These are phyloP conservation scores for Mucor saturninus DNA, from an alignment of 371 early-diverging fungal species.

Conservation along the genomic window DNA sequence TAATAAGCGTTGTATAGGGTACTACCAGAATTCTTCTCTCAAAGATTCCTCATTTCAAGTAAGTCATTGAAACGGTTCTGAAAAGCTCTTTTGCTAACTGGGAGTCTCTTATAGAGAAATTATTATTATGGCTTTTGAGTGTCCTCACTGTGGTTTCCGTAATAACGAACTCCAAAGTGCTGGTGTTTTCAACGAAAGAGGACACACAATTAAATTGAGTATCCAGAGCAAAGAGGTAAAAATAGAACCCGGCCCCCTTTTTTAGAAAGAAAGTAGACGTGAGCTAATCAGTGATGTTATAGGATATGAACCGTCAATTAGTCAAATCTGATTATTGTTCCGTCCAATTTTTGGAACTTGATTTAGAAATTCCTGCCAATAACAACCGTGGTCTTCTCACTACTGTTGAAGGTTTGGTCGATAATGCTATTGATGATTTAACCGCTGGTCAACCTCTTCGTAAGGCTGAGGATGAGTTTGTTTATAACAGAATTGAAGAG, in stretches of 20 bases:
- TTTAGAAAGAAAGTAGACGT: neutral
- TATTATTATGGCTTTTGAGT: conserved; percentile 93
- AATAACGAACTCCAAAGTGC: conserved; percentile 94
- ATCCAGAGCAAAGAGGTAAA: conserved; percentile 63
- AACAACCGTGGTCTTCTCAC: conserved; percentile 79
- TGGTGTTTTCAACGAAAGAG: conserved; percentile 79
- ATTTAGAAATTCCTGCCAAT: conserved; percentile 89
- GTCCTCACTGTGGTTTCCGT: conserved; percentile 87
- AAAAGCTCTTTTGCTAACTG: neutral
- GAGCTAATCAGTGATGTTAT: neutral
- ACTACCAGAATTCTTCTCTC: conserved; percentile 86
- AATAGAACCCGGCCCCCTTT: neutral
- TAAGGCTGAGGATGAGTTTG: conserved; percentile 63
- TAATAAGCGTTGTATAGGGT: conserved; percentile 56
- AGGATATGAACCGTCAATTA: conserved; percentile 90
- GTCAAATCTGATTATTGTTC: conserved; percentile 88
- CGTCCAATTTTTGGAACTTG: conserved; percentile 81
- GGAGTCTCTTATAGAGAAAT: conserved; percentile 63
- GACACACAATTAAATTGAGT: conserved; percentile 68
- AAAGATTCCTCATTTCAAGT: conserved; percentile 90
- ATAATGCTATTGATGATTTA: conserved; percentile 84
- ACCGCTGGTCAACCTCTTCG: conserved; percentile 77
- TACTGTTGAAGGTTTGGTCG: conserved; percentile 88
- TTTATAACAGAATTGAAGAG: conserved; percentile 77
- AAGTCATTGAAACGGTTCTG: neutral